phyloP scores from a whole-genome alignment of 2,329 filamentous ascomycete genomes.

The Alternaria angustiovoidea region DNA sequence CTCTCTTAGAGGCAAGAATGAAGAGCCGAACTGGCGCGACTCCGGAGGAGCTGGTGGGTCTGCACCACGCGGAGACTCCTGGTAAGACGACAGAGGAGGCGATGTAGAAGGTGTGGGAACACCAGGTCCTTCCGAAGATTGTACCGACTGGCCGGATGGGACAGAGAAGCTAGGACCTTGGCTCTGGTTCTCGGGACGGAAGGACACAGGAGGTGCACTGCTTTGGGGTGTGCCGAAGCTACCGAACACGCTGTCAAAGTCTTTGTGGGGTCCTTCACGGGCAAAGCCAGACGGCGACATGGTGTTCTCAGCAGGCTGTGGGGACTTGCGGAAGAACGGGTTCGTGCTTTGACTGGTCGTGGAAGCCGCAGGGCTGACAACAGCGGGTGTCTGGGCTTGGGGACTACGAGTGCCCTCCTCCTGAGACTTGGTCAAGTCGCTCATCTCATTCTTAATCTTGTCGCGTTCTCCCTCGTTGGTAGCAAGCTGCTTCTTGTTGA shows the following conservation, averaged over 20 bases:
- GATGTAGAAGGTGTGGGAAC: conserved; percentile 69
- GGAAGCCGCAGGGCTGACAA: conserved; percentile 72
- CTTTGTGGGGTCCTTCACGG: conserved; percentile 50
- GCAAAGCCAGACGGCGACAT: conserved; percentile 60
- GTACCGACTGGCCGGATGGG: conserved; percentile 54
- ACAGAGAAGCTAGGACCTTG: conserved; percentile 49
- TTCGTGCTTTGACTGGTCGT: conserved; percentile 79
- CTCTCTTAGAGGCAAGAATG: conserved; percentile 73
- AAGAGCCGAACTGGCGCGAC: conserved; percentile 79
- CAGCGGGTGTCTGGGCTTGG: conserved; percentile 51
- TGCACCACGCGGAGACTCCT: conserved; percentile 62
- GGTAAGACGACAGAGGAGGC: conserved; percentile 64
- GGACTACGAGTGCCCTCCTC: conserved; percentile 58
- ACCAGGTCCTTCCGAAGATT: conserved; percentile 58
- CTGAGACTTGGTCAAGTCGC: conserved; percentile 69
- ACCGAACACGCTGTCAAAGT: conserved; percentile 87
- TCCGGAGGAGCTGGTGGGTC: conserved; percentile 73
- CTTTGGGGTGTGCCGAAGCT: conserved; percentile 61
- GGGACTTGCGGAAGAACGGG: conserved; percentile 82
- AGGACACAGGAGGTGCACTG: conserved; percentile 65
- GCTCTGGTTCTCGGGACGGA: conserved; percentile 62
- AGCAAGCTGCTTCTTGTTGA: conserved; percentile 96
- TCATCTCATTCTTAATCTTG: conserved; percentile 81
- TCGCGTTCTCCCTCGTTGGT: conserved; percentile 90
- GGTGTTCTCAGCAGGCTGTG: conserved; percentile 58